Evolutionary conservation across 352 stramenopile species (phyloP), one percentile per base, ranked within the genome.

Genomic region (Pythium plurisporium): DNA sequence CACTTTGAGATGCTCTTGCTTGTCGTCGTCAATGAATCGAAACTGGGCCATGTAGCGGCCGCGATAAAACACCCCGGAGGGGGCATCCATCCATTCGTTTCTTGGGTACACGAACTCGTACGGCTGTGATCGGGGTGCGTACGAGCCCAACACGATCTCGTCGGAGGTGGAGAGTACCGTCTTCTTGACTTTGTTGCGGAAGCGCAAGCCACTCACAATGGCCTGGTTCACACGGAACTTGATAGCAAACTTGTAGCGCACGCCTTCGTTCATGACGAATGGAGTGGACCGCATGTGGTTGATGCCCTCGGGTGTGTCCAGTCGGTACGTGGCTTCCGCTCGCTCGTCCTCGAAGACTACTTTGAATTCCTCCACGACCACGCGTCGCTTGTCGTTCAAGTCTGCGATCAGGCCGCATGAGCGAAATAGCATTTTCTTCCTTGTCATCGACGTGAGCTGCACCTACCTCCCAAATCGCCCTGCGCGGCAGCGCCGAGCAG

Each of bases 131-230:
- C 80, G 73, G 14, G 87, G 87, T 5, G 87, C 80, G 52, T 95
- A 95, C 10, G 82, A 94, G 7, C 87, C 87, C 44, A 96, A 59
- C 19, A 95, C 80, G 37, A 96, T 77, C 66, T 94, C 77, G 50
- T 95, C 87, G 0, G 61, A 69, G 15, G 67, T 84, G 10, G 80
- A 79, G 10, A 95, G 59, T 27, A 95, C 73, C 17, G 81, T 86
- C 66, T 92, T 94, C 51, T 88, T 91, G 42, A 89, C 79, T 61
- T 93, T 92, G 64, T 95, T 95, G 41, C 70, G 68, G 68, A 95
- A 96, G 36, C 83, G 83, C 33, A 95, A 52, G 2, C 87, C 86
- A 40, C 80, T 91, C 31, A 96, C 80, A 54, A 96, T 95, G 12
- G 80, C 62, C 19, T 81, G 78, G 49, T 96, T 94, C 41, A 95